Evolutionary conservation across 208 protist genomes (phyloP).

Genomic region (Trypanosoma platydactyli): DNA sequence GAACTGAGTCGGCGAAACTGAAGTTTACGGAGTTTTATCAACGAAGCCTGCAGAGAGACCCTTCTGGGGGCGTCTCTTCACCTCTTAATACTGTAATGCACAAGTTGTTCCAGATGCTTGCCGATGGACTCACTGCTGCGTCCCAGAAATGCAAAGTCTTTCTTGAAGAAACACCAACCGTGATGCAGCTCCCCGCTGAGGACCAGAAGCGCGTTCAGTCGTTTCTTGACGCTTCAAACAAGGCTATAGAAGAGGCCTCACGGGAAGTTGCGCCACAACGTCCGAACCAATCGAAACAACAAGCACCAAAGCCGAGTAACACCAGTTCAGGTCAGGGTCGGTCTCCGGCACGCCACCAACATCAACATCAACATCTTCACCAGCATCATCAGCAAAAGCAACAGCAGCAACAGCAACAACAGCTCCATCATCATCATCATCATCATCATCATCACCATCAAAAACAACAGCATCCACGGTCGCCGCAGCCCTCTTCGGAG

Average conservation of each 20-base stretch:
- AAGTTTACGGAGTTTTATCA: constrained; percentile 23
- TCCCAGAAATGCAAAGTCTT: not conserved
- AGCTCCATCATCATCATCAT: constrained; percentile 21
- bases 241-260: constrained; percentile 4
- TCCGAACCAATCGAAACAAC: not conserved
- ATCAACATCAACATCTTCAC: constrained; percentile 10
- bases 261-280: not conserved
- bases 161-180: not conserved
- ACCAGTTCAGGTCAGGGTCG: not conserved
- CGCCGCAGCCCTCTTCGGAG: not conserved
- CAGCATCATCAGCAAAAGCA: constrained; percentile 3
- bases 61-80: not conserved
- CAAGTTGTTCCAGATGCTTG: constrained; percentile 5
- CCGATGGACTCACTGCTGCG: not conserved
- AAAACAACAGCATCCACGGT: not conserved
- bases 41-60: not conserved
- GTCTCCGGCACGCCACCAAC: too few species aligned
- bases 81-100: constrained; percentile 4
- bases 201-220: constrained; percentile 16
- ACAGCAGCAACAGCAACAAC: constrained; percentile 15
- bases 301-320: not conserved
- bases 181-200: not conserved
- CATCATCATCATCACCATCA: constrained; percentile 15
- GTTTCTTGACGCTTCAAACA: constrained; percentile 16
- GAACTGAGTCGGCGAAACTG: not conserved